Base-by-base conservation (phyloP, 768 basidiomycete species). In the Aureoboletus auriporus region DNA sequence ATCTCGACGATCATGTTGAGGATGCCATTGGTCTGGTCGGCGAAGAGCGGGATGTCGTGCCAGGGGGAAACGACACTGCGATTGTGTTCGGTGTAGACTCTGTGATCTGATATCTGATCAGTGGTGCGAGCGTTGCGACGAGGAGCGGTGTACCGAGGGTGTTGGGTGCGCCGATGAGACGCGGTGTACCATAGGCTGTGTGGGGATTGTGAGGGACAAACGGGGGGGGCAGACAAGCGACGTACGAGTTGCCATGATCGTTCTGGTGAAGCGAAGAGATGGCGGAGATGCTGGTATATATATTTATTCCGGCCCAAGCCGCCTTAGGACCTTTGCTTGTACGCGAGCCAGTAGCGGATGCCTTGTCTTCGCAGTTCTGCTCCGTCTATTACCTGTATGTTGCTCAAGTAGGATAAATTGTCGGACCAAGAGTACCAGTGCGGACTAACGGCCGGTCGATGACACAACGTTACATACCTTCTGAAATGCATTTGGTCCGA, bases 1-100 rank as follows among this genome's bases (percentile, higher is more conserved):
- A 95, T 82, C 74, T 96, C 92, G 72, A 96, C 93, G 70, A 96
- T 76, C 92, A 98, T 97, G 86, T 97, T 98, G 74, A 96, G 79
- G 76, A 97, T 86, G 64, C 90, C 90, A 70, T 88, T 89, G 74
- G 76, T 85, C 76, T 86, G 90, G 73, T 99, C 93, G 46, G 93
- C 93, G 69, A 96, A 97, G 64, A 98, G 93, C 10, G 95, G 93
- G 68, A 99, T 89, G 73, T 99, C 96, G 66, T 98, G 96, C 81
- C 85, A 93, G 51, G 87, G 76, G 10, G 91, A 92, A 47, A 90
- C 72, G 67, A 89, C 86, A 46, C 80, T 77, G 59, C 87, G 86
- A 61, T 89, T 86, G 65, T 90, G 86, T 70, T 98, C 94, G 72
- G 93, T 83, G 80, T 71, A 99, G 51, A 95, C 86, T 57, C 95